Base-by-base conservation (phyloP, 805 yeast species). In the Myxozyma neglecta region DNA sequence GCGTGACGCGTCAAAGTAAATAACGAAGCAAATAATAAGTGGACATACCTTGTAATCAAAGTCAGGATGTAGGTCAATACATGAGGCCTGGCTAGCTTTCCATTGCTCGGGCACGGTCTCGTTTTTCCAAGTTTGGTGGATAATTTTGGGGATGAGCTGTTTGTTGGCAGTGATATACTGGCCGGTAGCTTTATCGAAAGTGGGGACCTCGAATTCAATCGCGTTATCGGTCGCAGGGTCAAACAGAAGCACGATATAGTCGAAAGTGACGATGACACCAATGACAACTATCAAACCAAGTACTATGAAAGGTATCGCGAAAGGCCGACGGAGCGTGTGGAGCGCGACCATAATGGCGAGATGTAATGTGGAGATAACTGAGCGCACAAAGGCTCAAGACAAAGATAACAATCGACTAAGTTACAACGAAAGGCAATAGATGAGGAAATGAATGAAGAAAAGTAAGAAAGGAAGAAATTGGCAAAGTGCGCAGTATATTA, bases 101-200 rank as follows among this genome's bases (percentile, higher is more conserved):
- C 97, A 92, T 52, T 81, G 79, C 53, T 85, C 91, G 2, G 97
- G 97, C 14, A 91, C 83, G 20, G 85, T 81, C 13, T 77, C 80
- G 20, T 89, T 88, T 72, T 89, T 91, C 75, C 92, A 92, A 13
- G 97, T 92, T 74, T 92, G 97, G 72, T 92, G 97, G 58, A 92
- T 90, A 72, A 91, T 90, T 70, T 88, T 89, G 43, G 97, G 97
- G 50, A 91, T 90, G 43, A 87, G 72, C 61, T 80, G 81, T 9
- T 85, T 59, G 18, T 43, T 42, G 8, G 44, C 35, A 35, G 58
- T 56, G 20, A 46, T 14, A 47, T 53, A 51, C 36, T 29, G 43
- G 32, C 52, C 54, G 40, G 62, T 50, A 18, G 20, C 60, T 36
- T 57, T 45, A 45, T 60, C 60, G 44, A 46, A n/a, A 11, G 45